These are phyloP conservation scores for Penicillium sp. DNA, from an alignment of 2,329 filamentous ascomycete species.

Conservation along the genomic window DNA sequence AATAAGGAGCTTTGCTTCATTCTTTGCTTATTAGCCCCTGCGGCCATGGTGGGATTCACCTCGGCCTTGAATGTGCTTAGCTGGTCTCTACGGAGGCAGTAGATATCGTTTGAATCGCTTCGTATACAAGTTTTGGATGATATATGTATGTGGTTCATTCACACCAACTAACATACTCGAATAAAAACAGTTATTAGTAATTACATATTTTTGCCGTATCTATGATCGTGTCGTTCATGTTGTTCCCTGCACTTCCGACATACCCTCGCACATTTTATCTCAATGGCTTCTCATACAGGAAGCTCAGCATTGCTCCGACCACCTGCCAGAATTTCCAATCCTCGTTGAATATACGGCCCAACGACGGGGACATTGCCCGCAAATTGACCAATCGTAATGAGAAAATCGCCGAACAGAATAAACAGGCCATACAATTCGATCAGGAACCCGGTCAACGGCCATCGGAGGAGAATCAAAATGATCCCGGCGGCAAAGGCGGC, in stretches of 20 bases:
- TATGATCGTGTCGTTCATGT: not conserved
- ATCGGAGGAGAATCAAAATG: constrained; percentile 75
- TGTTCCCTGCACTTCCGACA: not conserved
- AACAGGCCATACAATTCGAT: constrained; percentile 91
- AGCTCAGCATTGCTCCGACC: constrained; percentile 69
- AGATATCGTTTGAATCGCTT: not conserved
- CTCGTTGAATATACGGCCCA: constrained; percentile 74
- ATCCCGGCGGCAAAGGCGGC: constrained; percentile 81
- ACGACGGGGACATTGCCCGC: constrained; percentile 77
- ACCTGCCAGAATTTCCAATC: constrained; percentile 64
- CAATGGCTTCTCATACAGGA: constrained; percentile 25
- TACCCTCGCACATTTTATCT: too few species aligned
- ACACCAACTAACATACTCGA: too few species aligned
- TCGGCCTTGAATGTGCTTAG: not conserved
- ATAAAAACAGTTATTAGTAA: constrained; percentile 19
- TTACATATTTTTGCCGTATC: constrained; percentile 9
- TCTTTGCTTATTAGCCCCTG: constrained; percentile 2
- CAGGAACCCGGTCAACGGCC: constrained; percentile 85
- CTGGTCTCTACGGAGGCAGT: not conserved
- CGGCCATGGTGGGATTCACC: not conserved
- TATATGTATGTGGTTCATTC: not conserved
- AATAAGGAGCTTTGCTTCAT: constrained; percentile 18
- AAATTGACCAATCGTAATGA: constrained; percentile 85
- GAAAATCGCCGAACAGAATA: constrained; percentile 90
- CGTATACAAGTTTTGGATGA: not conserved